Percentiles rank a stretch among this genome's conserved stretches.
Evolutionary conservation across 2,329 filamentous ascomycete species (phyloP).

Genomic region (Scedosporium boydii): DNA sequence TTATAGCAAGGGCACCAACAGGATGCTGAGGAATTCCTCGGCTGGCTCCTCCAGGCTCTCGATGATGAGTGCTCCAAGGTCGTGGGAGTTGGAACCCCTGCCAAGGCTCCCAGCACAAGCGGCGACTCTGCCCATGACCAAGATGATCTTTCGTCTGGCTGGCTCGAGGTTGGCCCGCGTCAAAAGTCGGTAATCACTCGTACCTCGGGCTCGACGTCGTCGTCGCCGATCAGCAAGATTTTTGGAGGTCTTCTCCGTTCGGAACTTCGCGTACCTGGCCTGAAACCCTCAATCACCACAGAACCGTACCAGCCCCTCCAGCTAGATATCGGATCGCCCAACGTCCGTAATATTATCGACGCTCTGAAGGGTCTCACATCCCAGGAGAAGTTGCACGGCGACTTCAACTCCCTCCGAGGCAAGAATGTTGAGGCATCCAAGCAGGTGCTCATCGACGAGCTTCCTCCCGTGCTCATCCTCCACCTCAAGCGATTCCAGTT

Average conservation of each 20-base stretch:
- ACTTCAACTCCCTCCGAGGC: constrained; percentile 72
- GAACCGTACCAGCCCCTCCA: constrained; percentile 93
- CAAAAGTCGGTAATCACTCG: constrained; percentile 81
- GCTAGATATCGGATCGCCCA: constrained; percentile 80
- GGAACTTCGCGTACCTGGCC: constrained; percentile 75
- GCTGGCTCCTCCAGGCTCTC: constrained; percentile 82
- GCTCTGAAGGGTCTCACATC: constrained; percentile 77
- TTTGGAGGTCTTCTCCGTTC: constrained; percentile 89
- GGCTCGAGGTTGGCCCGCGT: constrained; percentile 89
- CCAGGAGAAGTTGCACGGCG: constrained; percentile 74
- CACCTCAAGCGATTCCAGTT: constrained; percentile 98
- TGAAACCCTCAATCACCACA: constrained; percentile 83
- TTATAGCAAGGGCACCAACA: constrained; percentile 83
- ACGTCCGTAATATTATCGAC: constrained; percentile 86
- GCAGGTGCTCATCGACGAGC: constrained; percentile 85
- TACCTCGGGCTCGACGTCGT: constrained; percentile 65
- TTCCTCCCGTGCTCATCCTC: constrained; percentile 85
- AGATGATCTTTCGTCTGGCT: constrained; percentile 48
- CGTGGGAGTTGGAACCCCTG: constrained; percentile 45
- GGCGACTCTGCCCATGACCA: constrained; percentile 17
- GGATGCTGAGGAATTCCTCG: constrained; percentile 94
- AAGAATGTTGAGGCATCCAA: constrained; percentile 74
- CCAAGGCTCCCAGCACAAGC: constrained; percentile 14
- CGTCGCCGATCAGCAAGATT: constrained; percentile 85
- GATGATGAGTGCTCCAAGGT: constrained; percentile 85